Conservation (phyloP, 257 asterid species). For the Linaria vulgaris region DNA sequence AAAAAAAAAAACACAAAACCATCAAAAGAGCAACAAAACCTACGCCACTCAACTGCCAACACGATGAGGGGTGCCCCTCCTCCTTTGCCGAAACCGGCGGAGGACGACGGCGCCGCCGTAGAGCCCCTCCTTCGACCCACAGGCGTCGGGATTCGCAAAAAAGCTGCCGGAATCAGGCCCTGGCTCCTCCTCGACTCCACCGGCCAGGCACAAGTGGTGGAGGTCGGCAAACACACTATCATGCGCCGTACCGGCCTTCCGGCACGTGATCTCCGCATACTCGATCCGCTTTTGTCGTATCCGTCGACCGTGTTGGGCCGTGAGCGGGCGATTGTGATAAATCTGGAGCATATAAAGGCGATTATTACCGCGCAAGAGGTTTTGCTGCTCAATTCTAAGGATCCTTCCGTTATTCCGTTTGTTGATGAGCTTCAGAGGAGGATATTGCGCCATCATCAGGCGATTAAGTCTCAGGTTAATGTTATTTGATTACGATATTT, state of each 20-base stretch:
- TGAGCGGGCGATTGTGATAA: constrained; percentile 88
- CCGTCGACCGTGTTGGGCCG: constrained; percentile 93
- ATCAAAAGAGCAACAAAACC: no score
- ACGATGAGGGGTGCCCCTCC: constrained; percentile 33
- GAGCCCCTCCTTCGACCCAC: constrained; percentile 30
- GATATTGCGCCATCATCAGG: constrained; percentile 71
- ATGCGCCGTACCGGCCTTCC: constrained; percentile 97
- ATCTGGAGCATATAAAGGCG: constrained; percentile 94
- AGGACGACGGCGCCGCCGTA: constrained; percentile 23
- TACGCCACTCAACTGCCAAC: not conserved
- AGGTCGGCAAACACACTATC: constrained; percentile 92
- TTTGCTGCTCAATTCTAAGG: constrained; percentile 75
- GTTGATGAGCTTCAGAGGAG: constrained; percentile 81
- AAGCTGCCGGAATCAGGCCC: constrained; percentile 75
- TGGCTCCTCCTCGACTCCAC: constrained; percentile 82
- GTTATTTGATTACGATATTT: not conserved
- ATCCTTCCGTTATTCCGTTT: constrained; percentile 85
- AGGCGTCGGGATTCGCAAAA: constrained; percentile 74
- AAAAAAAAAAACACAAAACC: no score
- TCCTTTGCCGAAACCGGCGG: constrained; percentile 43
- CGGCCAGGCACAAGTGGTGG: constrained; percentile 82
- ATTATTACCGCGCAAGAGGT: constrained; percentile 91
- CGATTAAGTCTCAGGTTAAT: constrained; percentile 69
- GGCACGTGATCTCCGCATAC: constrained; percentile 91
- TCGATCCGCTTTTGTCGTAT: constrained; percentile 82